Evolutionary conservation across 257 asterid genomes (phyloP), one percentile per base, ranked within the genome.

Genomic region (Fraxinus anomala): DNA sequence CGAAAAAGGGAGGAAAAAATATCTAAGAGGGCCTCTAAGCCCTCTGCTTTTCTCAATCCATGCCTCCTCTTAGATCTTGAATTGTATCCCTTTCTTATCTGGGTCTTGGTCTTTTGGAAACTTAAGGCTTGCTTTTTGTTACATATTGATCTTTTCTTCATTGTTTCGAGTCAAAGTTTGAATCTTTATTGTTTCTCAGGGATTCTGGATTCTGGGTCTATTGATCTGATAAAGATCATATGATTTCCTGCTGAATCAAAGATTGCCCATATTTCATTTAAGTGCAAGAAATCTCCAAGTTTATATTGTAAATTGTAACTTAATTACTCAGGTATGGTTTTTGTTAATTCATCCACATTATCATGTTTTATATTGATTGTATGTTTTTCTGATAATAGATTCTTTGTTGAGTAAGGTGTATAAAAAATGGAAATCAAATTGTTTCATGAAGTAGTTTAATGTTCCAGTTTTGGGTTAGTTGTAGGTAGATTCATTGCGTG

Each of bases 11-110:
- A 80, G 75, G 74, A 76, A 82, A 79, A 84, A 82, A 82, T 83
- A 86, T 81, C 81, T 83, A 84, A 83, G 87, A 87, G 94, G 95
- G 90, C 92, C 84, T 86, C 81, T 70, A 42, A 79, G 91, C 92
- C 92, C 89, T 89, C 91, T 84, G 87, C 90, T 87, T 42, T 72
- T 63, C 75, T 76, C 88, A 82, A 78, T 88, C 90, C 86, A 86
- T 88, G 92, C 90, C 90, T 83, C 97, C 89, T 85, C 84, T 84
- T 85, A 88, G 93, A 94, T 94, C 97, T 94, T 91, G 85, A 88
- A 67, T 89, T 80, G 54, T 79, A 82, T 81, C 83, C 76, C 79
- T 83, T 89, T 85, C 72, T 85, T 85, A 63, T 85, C 87, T 80
- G 85, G 87, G 85, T 83, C 80, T 85, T 77, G 72, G 65, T 84